Base-by-base conservation (phyloP, 331 rosid species). In the Phaseolus coccineus region DNA sequence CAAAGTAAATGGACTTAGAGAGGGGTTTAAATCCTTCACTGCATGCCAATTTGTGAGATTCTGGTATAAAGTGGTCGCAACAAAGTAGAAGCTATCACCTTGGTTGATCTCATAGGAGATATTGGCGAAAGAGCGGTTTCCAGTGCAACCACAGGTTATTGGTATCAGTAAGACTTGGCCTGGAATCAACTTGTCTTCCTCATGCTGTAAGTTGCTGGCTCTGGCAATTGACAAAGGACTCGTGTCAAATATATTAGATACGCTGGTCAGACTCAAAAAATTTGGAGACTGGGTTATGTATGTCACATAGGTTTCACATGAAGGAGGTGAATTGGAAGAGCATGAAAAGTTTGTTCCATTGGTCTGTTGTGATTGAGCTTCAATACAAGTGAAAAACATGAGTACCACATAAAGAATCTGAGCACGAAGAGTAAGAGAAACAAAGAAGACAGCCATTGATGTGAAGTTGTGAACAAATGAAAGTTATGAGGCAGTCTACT, bases 121-220 rank as follows among this genome's bases (percentile, higher is more conserved):
- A 77, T 91, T 90, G 22, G 97, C 87, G 14, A 84, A 91, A 71
- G 84, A 89, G 27, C 24, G 79, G 73, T 71, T 84, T 69, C 87
- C 78, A 33, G 80, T 72, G 89, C 97, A 94, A 42, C 90, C 85
- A 55, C 96, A 94, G 52, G 73, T 79, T 79, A 91, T 58, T 16
- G 97, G 97, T 44, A 94, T 59, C 4, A 91, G 82, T 65, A 94
- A 85, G 74, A 84, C 82, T 69, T 91, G 94, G 76, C 79, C 87
- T 4, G 81, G 74, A 39, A 72, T 33, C 52, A 94, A 82, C 74
- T 51, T 58, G 12, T 28, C 56, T 3, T 63, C 44, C 61, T 80
- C 86, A 0, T 50, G 57, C 7, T 47, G 65, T 67, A 90, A 64
- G 88, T 85, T 93, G 59, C 93, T 90, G 19, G 94, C 90, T 68